Base-by-base conservation (phyloP, 164 flowering plant species). In the Vitis amurensis region DNA sequence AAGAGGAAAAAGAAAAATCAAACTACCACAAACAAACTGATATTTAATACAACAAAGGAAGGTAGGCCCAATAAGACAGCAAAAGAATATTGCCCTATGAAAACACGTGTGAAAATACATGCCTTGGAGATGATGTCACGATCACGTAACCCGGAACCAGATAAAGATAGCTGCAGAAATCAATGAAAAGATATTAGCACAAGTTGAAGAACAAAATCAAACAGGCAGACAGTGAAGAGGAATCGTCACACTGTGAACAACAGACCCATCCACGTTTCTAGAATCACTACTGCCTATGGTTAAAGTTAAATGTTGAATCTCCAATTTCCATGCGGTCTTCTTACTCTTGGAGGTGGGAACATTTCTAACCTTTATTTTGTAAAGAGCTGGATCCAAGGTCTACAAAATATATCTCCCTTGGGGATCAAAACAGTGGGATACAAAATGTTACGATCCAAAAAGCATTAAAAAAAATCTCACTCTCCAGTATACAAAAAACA, bases 51-150 rank as follows among this genome's bases (percentile, higher is more conserved):
- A 31, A 1, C 14, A 3, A 31, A 11, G 15, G 14, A 9, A 47
- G 14, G 37, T 27, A 59, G 10, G 8, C 64, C 2, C 12, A 11
- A 37, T 4, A 61, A 37, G 19, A 61, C 17, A 61, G 7, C 19
- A 14, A 61, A 60, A 61, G 50, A 31, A 31, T 61, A 14, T 37
- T 31, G 64, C 64, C 37, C 47, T 14, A 60, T 31, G 15, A 11
- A 13, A 60, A 4, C 23, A 19, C 23, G 23, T 19, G n/a, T 8
- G 23, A 12, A 15, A 31, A 55, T 8, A 15, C 48, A 17, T 80
- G 87, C 94, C 91, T 87, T 90, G 2, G 97, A 91, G 27, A 80
- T 15, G 58, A 85, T 63, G 67, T 91, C 97, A 59, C 78, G 81
- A 75, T 91, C 94, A 61, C 57, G 74, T 60, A 91, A 75, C 60